These are phyloP conservation scores for Orbilia quercus DNA, from an alignment of 2,329 filamentous ascomycete genomes.

Conservation along the genomic window DNA sequence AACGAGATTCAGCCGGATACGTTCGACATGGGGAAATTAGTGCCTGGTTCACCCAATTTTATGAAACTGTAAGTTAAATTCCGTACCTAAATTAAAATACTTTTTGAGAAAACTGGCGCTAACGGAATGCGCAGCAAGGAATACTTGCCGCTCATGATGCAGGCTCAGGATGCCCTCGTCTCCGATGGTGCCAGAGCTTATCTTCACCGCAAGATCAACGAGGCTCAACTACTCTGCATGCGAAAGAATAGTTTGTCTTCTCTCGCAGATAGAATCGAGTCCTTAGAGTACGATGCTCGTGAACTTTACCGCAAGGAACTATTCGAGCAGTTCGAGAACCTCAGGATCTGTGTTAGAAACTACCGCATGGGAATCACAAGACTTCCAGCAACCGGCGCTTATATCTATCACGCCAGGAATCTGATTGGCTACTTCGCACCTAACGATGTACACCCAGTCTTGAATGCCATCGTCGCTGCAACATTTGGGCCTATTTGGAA, in stretches of 20 bases:
- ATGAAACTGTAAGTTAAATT: constrained; percentile 8
- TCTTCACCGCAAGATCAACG: constrained; percentile 8
- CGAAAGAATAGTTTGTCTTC: background rate
- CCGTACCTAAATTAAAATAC: background rate
- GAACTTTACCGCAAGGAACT: constrained; percentile 12
- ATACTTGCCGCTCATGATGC: background rate
- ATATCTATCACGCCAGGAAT: constrained; percentile 19
- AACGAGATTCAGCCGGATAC: background rate
- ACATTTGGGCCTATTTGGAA: constrained; percentile 33
- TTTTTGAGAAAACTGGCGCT: too few relatives aligned
- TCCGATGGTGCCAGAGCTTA: background rate
- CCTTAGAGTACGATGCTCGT: constrained; percentile 32
- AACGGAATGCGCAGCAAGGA: background rate
- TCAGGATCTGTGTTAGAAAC: constrained; percentile 3
- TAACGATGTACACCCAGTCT: constrained; percentile 1
- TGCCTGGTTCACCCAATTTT: background rate
- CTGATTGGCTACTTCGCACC: background rate
- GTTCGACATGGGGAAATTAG: constrained; percentile 2
- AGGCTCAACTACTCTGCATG: constrained; percentile 1
- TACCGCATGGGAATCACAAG: constrained; percentile 23
- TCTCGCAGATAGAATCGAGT: constrained; percentile 39
- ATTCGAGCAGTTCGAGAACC: background rate
- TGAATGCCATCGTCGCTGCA: background rate
- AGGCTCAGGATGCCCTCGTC: background rate
- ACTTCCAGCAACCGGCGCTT: constrained; percentile 9